Base-by-base conservation (phyloP, 2,329 filamentous ascomycete species). In the Colletotrichum phormii region DNA sequence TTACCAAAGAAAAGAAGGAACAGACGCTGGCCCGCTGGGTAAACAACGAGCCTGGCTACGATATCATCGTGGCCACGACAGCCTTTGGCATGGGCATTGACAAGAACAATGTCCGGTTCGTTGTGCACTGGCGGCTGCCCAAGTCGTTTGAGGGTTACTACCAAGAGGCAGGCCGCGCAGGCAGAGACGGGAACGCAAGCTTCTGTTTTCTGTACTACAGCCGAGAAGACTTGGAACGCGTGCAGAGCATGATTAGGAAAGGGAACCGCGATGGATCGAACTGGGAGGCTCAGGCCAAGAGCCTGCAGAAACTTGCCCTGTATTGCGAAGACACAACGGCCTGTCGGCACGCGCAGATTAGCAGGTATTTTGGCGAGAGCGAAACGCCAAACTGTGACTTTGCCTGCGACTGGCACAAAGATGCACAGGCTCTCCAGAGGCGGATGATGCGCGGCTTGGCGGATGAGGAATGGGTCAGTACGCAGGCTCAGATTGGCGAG, bases 21-120 rank as follows among this genome's bases (percentile, higher is more conserved):
- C 89, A 93, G 71, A 93, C 93, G 1, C 86, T 95, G 4, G 82
- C 88, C 18, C 88, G 89, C 22, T 96, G 94, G 94, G 91, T 95
- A 58, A 87, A 88, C 67, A 93, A 94, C 80, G 89, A 90, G 66
- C 87, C 89, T 31, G 93, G 93, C 1, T 98, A 97, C 83, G 95
- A 97, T 80, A 91, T 98, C 61, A 96, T 98, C 73, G 95, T 98
- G 33, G 96, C 96, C 1, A 98, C 96, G 0, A 98, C 95, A 1
- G 96, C 96, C 0, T 98, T 98, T 78, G 96, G 96, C 2, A 98
- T 98, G 96, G 96, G 96, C 31, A 98, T 98, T 75, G 95, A 98
- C 82, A 98, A 98, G 82, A 91, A 97, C 64, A 93, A 97, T 77
- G 96, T 98, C 12, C 93, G 96, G 3, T 98, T 98, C 78, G 95